These are phyloP conservation scores for Achlya hypogyna DNA, from an alignment of 352 stramenopile species.

Conservation along the genomic window DNA sequence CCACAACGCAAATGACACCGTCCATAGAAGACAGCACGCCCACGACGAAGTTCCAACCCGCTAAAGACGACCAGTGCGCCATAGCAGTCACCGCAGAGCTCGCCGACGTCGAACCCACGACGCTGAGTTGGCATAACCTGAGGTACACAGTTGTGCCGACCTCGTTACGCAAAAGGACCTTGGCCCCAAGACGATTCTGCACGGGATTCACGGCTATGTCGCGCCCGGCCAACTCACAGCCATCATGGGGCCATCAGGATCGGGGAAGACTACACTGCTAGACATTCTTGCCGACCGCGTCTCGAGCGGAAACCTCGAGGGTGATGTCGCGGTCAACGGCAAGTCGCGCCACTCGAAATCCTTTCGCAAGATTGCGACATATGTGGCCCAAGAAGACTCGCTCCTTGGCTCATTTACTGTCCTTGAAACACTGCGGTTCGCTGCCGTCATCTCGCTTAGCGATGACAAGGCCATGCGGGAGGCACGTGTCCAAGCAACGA, in stretches of 20 bases:
- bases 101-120: no score
- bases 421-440: constrained; percentile 52
- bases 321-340: constrained; percentile 44
- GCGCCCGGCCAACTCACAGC: constrained; percentile 18
- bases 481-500: constrained; percentile 36
- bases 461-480: constrained; percentile 19
- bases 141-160: no score
- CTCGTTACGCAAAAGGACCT: no score
- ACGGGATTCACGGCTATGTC: no score
- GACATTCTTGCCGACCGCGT: constrained; percentile 44
- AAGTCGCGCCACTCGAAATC: constrained; percentile 24
- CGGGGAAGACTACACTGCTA: constrained; percentile 25
- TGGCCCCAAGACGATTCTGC: no score
- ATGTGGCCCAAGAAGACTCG: constrained; percentile 59
- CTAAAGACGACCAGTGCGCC: no score
- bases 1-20: no score
- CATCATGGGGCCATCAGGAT: constrained; percentile 23
- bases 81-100: no score
- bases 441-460: constrained; percentile 25
- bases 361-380: constrained; percentile 40
- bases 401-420: constrained; percentile 59
- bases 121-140: no score
- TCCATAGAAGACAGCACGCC: no score
- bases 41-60: no score
- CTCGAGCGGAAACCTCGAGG: constrained; percentile 32